Base-by-base conservation (phyloP, 2,329 filamentous ascomycete species). In the Xylariaceae sp. region DNA sequence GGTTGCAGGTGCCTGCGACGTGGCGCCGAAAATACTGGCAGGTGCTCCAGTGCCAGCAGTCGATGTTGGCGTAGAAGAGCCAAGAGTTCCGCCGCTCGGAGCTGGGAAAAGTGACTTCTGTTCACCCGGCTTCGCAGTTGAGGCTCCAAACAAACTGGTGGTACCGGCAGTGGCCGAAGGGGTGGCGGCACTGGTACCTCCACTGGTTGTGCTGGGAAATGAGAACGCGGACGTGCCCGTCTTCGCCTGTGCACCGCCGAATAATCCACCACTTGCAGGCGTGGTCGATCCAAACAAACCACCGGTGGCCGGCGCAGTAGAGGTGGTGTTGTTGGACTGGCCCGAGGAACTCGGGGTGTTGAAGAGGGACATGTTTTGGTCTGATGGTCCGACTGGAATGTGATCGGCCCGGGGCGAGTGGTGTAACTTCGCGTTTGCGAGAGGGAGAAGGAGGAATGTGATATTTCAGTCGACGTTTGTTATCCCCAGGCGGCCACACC, bases 221-320 rank as follows among this genome's bases (percentile, higher is more conserved):
- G 75, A 74, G 67, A 81, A 80, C 7, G 64, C 60, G 23, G 77
- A 66, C 23, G 73, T 64, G 47, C 23, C 23, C 23, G 70, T 62
- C 17, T 64, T 55, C 10, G 67, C 58, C 51, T 67, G 65, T 17
- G 10, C 35, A 35, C 59, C 62, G 17, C 59, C 62, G 17, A 64
- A 65, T 53, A 64, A 52, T 39, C 51, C 35, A 35, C 62, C 53
- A 3, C 55, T 45, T 37, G 67, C 37, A 23, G 63, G 53, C 30
- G 69, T 58, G 42, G 68, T 65, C 8, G 70, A 62, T 10, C 73
- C 71, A 66, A 76, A 75, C 45, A 75, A 61, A 53, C 69, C 63
- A 55, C 67, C 64, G 61, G 60, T 51, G 37, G 63, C 74, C 17
- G 76, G 70, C 8, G 76, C 71, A 47, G 73, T 72, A 11, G 76